Conservation (phyloP, 345 rosid genomes). For the Rhizophora apiculata region DNA sequence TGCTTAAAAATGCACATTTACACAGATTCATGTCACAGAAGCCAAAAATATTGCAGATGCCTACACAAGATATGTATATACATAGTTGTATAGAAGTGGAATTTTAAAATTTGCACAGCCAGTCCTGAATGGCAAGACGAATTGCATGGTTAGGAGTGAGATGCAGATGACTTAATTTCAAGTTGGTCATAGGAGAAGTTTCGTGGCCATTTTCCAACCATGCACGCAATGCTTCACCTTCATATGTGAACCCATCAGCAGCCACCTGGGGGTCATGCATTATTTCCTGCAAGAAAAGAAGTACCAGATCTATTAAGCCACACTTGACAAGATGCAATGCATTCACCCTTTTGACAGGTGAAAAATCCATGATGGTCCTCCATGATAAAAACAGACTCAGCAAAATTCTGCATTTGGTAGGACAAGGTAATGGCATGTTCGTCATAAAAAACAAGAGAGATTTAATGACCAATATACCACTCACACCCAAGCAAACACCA, state of each 20-base stretch:
- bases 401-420: background rate
- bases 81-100: no score
- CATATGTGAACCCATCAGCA: conserved; percentile 74
- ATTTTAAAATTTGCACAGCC: conserved; percentile 60
- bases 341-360: background rate
- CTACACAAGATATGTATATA: no score
- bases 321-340: background rate
- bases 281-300: conserved; percentile 51
- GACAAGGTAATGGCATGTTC: background rate
- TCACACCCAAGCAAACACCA: background rate
- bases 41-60: no score
- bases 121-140: conserved; percentile 64
- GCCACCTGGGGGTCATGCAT: conserved; percentile 80
- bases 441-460: background rate
- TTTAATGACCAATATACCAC: background rate
- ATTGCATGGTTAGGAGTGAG: conserved; percentile 64
- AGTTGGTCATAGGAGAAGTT: conserved; percentile 75
- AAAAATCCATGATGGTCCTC: background rate
- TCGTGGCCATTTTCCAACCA: conserved; percentile 62
- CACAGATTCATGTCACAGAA: no score
- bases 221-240: conserved; percentile 53
- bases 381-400: background rate
- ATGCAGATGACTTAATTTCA: conserved; percentile 47
- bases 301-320: background rate
- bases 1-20: background rate